Conservation (phyloP, 805 yeast genomes). For the Lachancea nothofagi region DNA sequence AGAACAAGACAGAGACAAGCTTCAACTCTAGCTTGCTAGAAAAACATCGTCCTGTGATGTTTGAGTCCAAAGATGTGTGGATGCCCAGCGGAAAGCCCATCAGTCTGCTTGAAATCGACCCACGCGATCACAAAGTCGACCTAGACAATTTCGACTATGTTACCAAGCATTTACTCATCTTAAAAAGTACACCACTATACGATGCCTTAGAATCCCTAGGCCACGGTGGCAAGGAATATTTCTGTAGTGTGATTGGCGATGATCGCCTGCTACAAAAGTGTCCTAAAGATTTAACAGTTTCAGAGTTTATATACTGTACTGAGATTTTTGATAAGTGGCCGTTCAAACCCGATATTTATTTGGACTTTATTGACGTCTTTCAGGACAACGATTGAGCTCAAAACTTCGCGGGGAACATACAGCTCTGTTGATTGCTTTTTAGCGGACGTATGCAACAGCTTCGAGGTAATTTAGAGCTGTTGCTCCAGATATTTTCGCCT, state of each 20-base stretch:
- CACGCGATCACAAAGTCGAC: conserved; percentile 40
- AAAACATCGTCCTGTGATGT: conserved; percentile 29
- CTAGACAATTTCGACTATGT: conserved; percentile 63
- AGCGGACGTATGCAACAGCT: conserved; percentile 10
- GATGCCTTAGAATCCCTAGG: conserved; percentile 56
- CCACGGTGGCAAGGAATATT: conserved; percentile 70
- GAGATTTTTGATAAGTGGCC: conserved; percentile 70
- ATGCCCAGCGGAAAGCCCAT: conserved; percentile 36
- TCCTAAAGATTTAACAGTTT: conserved; percentile 45
- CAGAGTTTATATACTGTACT: conserved; percentile 51
- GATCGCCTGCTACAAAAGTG: conserved; percentile 38
- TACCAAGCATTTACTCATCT: conserved; percentile 52
- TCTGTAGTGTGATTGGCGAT: conserved; percentile 31
- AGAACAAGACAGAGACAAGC: conserved; percentile 14
- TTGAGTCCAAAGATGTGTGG: conserved; percentile 28
- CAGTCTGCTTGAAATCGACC: conserved; percentile 54
- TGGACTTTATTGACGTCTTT: conserved; percentile 38
- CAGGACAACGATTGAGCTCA: conserved; percentile 16
- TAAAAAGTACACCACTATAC: conserved; percentile 39
- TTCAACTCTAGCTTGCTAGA: conserved; percentile 21
- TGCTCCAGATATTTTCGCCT: conserved; percentile 19
- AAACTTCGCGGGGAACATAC: conserved; percentile 11
- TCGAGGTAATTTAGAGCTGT: conserved; percentile 4
- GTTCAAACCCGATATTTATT: conserved; percentile 60
- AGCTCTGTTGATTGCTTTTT: conserved; percentile 35